Base-by-base conservation (phyloP, 1,284 basidiomycete species). In the Pseudomicrostroma phylloplanum region DNA sequence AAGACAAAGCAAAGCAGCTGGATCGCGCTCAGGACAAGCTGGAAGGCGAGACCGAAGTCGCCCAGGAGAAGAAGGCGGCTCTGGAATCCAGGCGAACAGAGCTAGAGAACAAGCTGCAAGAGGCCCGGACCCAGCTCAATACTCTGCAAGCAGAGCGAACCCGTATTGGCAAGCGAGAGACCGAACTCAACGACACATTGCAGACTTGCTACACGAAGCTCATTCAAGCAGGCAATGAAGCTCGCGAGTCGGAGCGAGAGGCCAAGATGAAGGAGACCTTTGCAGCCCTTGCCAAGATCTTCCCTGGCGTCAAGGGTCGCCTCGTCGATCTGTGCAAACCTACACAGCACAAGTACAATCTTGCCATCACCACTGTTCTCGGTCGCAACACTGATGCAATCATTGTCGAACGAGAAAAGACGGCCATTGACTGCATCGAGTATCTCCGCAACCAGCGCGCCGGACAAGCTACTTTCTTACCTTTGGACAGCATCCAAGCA, bases 391-490 rank as follows among this genome's bases (percentile, higher is more conserved):
- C 93, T 58, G 94, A 98, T 72, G 90, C 93, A 1, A 86, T 99
- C 60, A 90, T 99, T 1, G 93, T 98, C 0, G 93, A 97, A 73
- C 88, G 91, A 71, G 92, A 98, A 82, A 91, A 90, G 81, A 93
- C 91, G 0, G 96, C 92, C 1, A 96, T 97, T 66, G 91, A 94
- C 73, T 98, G 96, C 80, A 96, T 98, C 73, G 74, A 93, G 88
- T 98, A 96, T 80, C 87, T 99, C 84, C 89, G 92, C 65, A 92
- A 89, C 73, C 92, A 96, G 80, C 89, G 93, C 40, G 87, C 89
- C 0, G 94, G 94, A 1, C 91, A 92, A 80, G 92, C 92, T 7
- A 98, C 94, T 0, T 98, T 98, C 82, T 88, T 98, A 57, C 96
- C 96, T 0, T 87, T 99, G 12, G 94, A 98, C 79, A 93, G 91